Evolutionary conservation across 345 rosid genomes (phyloP), one percentile per base, ranked within the genome.

Genomic region (Linum trigynum): DNA sequence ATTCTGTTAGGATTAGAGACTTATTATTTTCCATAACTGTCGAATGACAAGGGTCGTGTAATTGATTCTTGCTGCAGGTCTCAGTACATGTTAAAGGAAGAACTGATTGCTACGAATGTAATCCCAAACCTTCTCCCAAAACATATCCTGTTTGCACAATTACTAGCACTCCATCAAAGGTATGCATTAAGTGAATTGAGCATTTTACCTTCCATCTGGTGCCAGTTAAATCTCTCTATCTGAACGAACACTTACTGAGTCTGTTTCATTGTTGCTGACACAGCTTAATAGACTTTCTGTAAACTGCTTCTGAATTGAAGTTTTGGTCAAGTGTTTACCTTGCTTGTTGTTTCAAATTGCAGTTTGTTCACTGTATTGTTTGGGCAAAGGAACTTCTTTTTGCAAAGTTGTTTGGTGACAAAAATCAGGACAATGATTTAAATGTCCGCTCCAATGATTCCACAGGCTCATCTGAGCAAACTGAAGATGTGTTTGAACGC

Each of bases 301-400:
- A 23, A 23, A 23, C 32, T 23, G 32, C 32, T 23, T 23, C 32
- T 23, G 32, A 23, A 23, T 23, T 23, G 32, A 23, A 23, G 32
- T 23, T 23, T 23, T 23, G 32, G 32, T 23, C 32, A 23, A 23
- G 32, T 23, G 32, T 23, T 23, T 23, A 23, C 32, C 68, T 64
- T 55, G 14, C 5, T 62, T 39, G 43, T 60, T 65, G 69, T 71
- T 72, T 59, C 32, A 42, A 53, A 51, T 62, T 81, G 82, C 85
- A 95, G 99, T 91, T 95, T 80, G 90, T 95, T 77, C 99, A 95
- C 76, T 95, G 99, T 74, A 80, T 95, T 65, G 99, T 95, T 15
- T 95, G 99, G 99, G 97, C 99, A 12, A 95, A 89, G 78, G 99
- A 95, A 57, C 79, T 95, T 63, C 97, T 95, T 70, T 95, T 95